A percentile compares a stretch with the other conserved stretches of the same genome.
phyloP scores from a whole-genome alignment of 371 early-diverging fungal species.

The Catenaria anguillulae region DNA sequence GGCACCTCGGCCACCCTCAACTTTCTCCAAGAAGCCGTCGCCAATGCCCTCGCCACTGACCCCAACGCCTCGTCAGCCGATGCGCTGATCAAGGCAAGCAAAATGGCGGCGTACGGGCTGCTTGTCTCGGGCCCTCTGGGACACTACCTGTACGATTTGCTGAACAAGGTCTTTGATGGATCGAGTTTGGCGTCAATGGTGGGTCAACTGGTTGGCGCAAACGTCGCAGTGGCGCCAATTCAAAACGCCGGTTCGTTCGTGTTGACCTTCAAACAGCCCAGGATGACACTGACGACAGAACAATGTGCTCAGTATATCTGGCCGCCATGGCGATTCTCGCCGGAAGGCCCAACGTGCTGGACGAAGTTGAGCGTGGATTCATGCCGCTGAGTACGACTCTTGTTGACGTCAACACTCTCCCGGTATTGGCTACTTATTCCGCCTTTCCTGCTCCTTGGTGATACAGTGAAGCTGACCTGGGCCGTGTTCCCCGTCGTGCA shows the following conservation, averaged over 20 bases:
- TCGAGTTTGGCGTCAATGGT: conserved; percentile 32
- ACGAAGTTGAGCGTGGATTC: conserved; percentile 40
- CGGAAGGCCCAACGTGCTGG: conserved; percentile 41
- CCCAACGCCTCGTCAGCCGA: neutral
- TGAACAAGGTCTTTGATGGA: conserved; percentile 41
- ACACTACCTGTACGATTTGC: conserved; percentile 45
- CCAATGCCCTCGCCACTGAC: neutral
- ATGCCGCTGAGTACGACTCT: conserved; percentile 61
- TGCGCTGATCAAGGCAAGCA: neutral
- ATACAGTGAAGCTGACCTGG: conserved; percentile 56
- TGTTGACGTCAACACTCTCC: conserved; percentile 56
- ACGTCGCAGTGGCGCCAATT: conserved; percentile 59
- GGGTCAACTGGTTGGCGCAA: conserved; percentile 46
- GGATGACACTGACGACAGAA: neutral
- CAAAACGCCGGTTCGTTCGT: conserved; percentile 59
- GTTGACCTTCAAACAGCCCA: too few species aligned
- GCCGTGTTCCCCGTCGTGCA: conserved; percentile 56
- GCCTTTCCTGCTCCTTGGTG: conserved; percentile 54
- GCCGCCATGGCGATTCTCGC: conserved; percentile 66
- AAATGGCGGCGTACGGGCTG: conserved; percentile 6
- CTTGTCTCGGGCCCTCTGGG: conserved; percentile 54
- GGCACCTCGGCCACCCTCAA: conserved; percentile 3
- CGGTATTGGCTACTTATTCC: conserved; percentile 74
- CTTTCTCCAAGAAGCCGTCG: conserved; percentile 2
- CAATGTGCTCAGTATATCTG: conserved; percentile 41